Base-by-base conservation (phyloP, 768 basidiomycete genomes). In the Lactarius hengduanensis region DNA sequence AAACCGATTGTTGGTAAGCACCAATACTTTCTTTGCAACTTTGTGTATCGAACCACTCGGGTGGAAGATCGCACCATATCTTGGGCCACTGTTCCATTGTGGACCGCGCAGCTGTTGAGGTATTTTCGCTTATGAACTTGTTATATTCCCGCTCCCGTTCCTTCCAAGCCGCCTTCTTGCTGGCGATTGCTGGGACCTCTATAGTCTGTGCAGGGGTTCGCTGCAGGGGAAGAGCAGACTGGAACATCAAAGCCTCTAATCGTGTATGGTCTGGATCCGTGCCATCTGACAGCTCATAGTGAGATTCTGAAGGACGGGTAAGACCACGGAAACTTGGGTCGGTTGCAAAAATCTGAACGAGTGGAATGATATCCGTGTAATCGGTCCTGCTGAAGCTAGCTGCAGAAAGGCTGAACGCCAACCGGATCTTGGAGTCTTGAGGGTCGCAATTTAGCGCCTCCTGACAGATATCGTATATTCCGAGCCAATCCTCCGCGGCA, bases 351-450 rank as follows among this genome's bases (percentile, higher is more conserved):
- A 38, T 47, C 0, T 47, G 13, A 10, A 64, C 1, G 5, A 50
- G 22, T 11, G 57, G 57, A 16, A 64, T 9, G 26, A 64, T 20
- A 8, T 58, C 34, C 3, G 57, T 38, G 13, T 36, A 36, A 1
- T 50, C 13, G n/a, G 57, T 32, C 28, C 32, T 1, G 47, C 63
- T 30, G 34, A 38, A 64, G 10, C 30, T 41, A 4, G 63, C 63
- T 34, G 63, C 57, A 1, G 63, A 30, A n/a, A 64, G 63, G 22
- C 57, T 43, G 57, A 64, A 64, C 1, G 63, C 30, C 15, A 64
- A 26, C 45, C 22, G 8, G 16, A 58, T 50, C 26, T 9, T 58
- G 8, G n/a, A 13, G 45, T 50, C 22, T 22, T 47, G 63, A 53
- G 13, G 20, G 11, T 38, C 20, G 6, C 18, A 8, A 16, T 18